Percentiles rank a stretch among this genome's conserved stretches.
These are phyloP conservation scores for Cordyceps tenuipes DNA, from an alignment of 2,329 filamentous ascomycete genomes.

Conservation along the genomic window DNA sequence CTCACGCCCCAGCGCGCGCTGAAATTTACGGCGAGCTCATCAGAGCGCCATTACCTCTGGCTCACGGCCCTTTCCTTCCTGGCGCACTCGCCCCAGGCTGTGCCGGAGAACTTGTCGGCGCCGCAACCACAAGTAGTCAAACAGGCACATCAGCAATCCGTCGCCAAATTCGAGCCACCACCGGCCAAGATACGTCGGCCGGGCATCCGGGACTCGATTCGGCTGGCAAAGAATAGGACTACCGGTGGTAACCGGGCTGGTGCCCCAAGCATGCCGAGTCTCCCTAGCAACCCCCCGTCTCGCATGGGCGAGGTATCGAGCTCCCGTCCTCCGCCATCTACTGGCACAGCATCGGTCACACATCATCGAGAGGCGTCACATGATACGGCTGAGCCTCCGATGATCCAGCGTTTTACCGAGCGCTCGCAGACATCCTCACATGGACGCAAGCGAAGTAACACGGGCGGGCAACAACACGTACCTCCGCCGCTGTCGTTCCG, in stretches of 20 bases:
- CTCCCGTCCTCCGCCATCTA: constrained; percentile 32
- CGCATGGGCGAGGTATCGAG: constrained; percentile 28
- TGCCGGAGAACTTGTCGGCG: constrained; percentile 61
- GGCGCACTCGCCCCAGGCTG: constrained; percentile 75
- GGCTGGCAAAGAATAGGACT: constrained; percentile 68
- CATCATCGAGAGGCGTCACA: constrained; percentile 41
- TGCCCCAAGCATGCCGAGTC: constrained; percentile 43
- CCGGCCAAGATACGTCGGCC: constrained; percentile 39
- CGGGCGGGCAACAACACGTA: constrained; percentile 55
- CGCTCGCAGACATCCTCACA: constrained; percentile 46
- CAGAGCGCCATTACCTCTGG: constrained; percentile 91
- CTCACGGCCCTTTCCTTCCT: constrained; percentile 90
- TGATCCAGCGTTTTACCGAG: constrained; percentile 61
- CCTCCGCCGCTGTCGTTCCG: constrained; percentile 66
- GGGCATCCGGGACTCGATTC: constrained; percentile 79
- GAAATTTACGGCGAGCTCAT: constrained; percentile 80
- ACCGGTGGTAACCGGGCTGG: constrained; percentile 32
- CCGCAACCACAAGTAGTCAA: constrained; percentile 34
- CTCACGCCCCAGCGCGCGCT: constrained; percentile 86
- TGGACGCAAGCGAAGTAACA: constrained; percentile 82
- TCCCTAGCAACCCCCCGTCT: constrained; percentile 29
- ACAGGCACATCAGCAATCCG: constrained; percentile 26
- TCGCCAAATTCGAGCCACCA: constrained; percentile 44
- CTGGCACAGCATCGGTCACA: constrained; percentile 27
- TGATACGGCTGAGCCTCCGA: constrained; percentile 62